phyloP scores from a whole-genome alignment of 192 early-diverging fungal genomes.

The Polychytrium aggregatum region DNA sequence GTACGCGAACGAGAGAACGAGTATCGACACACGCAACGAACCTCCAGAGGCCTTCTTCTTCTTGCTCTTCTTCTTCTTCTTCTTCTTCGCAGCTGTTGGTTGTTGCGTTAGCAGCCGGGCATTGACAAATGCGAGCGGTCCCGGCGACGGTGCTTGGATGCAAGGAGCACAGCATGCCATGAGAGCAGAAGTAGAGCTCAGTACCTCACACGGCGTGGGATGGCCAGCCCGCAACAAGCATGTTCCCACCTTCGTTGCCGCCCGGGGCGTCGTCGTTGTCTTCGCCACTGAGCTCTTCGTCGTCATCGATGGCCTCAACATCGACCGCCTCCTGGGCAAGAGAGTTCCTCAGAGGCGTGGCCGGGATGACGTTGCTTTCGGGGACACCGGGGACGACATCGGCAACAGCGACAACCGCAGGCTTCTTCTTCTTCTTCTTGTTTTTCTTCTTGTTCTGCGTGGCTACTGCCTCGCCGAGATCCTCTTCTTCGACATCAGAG shows the following conservation, averaged over 20 bases:
- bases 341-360: neutral
- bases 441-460: slow-evolving; percentile 31
- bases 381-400: too few relatives aligned
- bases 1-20: too few relatives aligned
- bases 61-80: slow-evolving; percentile 15
- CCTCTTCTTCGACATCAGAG: neutral
- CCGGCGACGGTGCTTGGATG: slow-evolving; percentile 1
- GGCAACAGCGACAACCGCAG: slow-evolving; percentile 3
- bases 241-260: slow-evolving; percentile 2
- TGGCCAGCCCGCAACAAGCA: neutral
- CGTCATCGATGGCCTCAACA: neutral
- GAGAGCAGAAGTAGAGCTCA: too few relatives aligned
- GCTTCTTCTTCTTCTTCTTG: slow-evolving; percentile 38
- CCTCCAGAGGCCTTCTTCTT: too few relatives aligned
- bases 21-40: neutral
- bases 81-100: slow-evolving; percentile 20
- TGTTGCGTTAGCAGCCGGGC: slow-evolving; percentile 4
- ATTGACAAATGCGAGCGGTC: neutral
- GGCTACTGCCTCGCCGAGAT: slow-evolving; percentile 4
- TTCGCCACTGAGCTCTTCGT: slow-evolving; percentile 1
- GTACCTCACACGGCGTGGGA: too few relatives aligned
- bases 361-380: neutral
- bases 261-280: slow-evolving; percentile 3
- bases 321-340: neutral
- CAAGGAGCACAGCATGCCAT: too few relatives aligned